Evolutionary conservation across 768 basidiomycete species (phyloP).

Genomic region (Solioccasus polychromus): DNA sequence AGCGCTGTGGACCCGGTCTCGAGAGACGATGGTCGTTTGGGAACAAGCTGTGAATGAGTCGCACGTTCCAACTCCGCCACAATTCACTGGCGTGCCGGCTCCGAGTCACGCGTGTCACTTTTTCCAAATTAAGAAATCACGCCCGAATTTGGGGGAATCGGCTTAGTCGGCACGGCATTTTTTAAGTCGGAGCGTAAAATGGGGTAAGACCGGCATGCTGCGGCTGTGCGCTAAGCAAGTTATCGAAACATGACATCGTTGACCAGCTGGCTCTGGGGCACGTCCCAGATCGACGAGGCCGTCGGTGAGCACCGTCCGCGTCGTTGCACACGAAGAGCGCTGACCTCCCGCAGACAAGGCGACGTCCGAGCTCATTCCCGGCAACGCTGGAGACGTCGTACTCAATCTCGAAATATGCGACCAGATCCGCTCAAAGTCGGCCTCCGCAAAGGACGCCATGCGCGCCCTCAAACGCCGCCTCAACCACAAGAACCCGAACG

Average conservation of each 20-base stretch:
- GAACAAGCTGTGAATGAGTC: slow-evolving; percentile 34
- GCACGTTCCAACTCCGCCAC: slow-evolving; percentile 31
- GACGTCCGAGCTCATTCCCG: slow-evolving; percentile 86
- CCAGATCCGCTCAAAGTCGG: slow-evolving; percentile 90
- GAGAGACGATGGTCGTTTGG: slow-evolving; percentile 33
- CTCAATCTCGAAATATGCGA: slow-evolving; percentile 95
- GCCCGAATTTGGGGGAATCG: slow-evolving; percentile 1
- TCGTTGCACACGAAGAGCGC: slow-evolving; percentile 6
- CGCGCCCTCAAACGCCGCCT: slow-evolving; percentile 83
- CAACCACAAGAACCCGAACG: slow-evolving; percentile 94
- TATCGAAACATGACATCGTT: slow-evolving; percentile 49
- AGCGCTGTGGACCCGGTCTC: slow-evolving; percentile 15
- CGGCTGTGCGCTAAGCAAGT: slow-evolving; percentile 11
- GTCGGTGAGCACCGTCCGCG: slow-evolving; percentile 52
- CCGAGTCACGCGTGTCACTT: slow-evolving; percentile 25
- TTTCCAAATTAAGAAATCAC: background rate
- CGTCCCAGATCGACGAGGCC: slow-evolving; percentile 79
- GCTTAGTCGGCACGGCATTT: slow-evolving; percentile 4
- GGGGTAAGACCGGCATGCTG: slow-evolving; percentile 14
- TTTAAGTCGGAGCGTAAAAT: slow-evolving; percentile 24
- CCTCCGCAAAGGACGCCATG: slow-evolving; percentile 83
- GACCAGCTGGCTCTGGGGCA: slow-evolving; percentile 75
- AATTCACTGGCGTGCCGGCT: slow-evolving; percentile 22
- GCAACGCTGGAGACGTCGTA: slow-evolving; percentile 86
- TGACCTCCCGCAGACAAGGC: slow-evolving; percentile 71